Conservation (phyloP, 2,329 filamentous ascomycete genomes). For the Lachnellula suecica region DNA sequence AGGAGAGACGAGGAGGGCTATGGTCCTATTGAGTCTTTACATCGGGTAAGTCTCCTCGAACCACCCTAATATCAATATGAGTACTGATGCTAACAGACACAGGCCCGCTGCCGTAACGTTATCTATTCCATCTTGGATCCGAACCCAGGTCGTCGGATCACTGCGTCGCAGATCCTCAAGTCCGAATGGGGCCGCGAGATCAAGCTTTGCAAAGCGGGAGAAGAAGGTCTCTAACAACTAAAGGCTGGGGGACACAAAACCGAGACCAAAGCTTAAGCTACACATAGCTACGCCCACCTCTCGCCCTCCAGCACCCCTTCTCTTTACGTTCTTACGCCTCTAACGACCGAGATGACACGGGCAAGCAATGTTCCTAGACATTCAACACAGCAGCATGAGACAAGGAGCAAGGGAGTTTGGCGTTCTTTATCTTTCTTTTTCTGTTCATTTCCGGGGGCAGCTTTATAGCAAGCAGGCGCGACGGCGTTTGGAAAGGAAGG, state of each 20-base stretch:
- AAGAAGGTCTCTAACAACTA: slow-evolving; percentile 77
- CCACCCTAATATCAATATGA: slow-evolving; percentile 1
- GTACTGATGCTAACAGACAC: slow-evolving; percentile 16
- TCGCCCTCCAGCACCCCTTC: slow-evolving; percentile 7
- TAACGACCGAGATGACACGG: neutral
- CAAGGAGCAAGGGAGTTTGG: neutral
- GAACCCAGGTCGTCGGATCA: slow-evolving; percentile 88
- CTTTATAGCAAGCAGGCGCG: neutral
- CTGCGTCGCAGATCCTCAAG: slow-evolving; percentile 92
- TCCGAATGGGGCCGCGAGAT: slow-evolving; percentile 99
- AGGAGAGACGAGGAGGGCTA: slow-evolving; percentile 94
- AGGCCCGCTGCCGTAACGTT: slow-evolving; percentile 97
- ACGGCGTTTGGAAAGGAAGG: neutral
- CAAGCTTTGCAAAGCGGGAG: slow-evolving; percentile 92
- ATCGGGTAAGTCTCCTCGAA: slow-evolving; percentile 67
- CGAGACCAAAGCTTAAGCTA: slow-evolving; percentile 14
- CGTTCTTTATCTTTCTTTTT: neutral
- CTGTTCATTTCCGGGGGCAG: neutral
- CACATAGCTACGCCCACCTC: slow-evolving; percentile 6
- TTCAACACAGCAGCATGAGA: neutral
- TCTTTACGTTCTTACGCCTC: neutral
- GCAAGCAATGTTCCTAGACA: neutral
- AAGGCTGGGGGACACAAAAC: slow-evolving; percentile 14
- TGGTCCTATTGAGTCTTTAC: slow-evolving; percentile 90
- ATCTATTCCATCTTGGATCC: slow-evolving; percentile 98